A percentile compares a stretch with the other conserved stretches of the same genome.
Evolutionary conservation across 257 asterid genomes (phyloP).

Genomic region (Hygrophila difformis): DNA sequence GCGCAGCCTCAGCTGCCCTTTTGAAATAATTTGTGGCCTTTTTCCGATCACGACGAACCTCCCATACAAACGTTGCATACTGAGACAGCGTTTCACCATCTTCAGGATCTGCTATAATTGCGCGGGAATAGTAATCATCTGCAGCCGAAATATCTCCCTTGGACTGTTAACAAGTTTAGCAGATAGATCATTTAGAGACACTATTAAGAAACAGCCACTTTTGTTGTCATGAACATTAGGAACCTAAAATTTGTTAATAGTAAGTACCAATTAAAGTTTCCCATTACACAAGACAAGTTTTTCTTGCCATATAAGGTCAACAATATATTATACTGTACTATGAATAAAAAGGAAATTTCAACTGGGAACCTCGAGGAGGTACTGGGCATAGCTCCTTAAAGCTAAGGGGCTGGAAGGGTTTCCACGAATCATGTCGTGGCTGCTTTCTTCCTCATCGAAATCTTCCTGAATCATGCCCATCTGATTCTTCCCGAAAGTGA

Average conservation of each 20-base stretch:
- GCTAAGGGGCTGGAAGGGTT: constrained; percentile 47
- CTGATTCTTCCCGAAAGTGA: neutral
- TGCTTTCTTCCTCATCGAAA: too few species aligned
- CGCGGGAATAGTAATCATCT: constrained; percentile 53
- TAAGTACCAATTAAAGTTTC: too few species aligned
- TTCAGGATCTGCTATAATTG: constrained; percentile 57
- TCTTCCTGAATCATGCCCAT: neutral
- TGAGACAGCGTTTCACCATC: constrained; percentile 45
- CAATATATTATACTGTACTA: neutral
- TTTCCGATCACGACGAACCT: constrained; percentile 43
- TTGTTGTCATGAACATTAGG: too few species aligned
- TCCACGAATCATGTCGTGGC: constrained; percentile 20
- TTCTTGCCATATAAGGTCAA: neutral
- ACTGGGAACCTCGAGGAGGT: constrained; percentile 14
- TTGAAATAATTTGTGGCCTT: constrained; percentile 55
- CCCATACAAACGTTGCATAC: constrained; percentile 71
- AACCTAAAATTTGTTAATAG: too few species aligned
- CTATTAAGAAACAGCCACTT: too few species aligned
- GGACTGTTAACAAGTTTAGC: constrained; percentile 40
- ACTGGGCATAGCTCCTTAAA: constrained; percentile 55
- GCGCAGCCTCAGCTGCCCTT: constrained; percentile 58
- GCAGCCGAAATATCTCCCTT: constrained; percentile 64
- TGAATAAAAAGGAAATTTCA: neutral
- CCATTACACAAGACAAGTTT: neutral
- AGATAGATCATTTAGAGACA: too few species aligned